Base-by-base conservation (phyloP, 495 filamentous ascomycete genomes). In the Aspergillus haitiensis region DNA sequence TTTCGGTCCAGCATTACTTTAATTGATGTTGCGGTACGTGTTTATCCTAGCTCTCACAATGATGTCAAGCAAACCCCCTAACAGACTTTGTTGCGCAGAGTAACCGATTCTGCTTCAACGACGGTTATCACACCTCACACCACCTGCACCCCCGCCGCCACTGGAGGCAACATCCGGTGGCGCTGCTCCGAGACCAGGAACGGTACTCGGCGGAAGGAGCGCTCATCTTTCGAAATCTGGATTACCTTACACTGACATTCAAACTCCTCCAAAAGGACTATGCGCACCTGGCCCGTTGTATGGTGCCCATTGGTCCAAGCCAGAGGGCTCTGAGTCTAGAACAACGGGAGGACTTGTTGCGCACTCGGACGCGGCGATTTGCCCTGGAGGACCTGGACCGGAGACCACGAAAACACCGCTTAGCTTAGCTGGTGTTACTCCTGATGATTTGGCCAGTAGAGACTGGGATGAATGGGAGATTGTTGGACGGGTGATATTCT, bases 81-180 rank as follows among this genome's bases (percentile, higher is more conserved):
- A 53, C 12, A 10, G 21, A 27, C 21, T 3, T 27, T 27, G 40
- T 27, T 35, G 49, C 11, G 10, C 61, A 86, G 86, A 85, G 80
- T 62, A 91, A 91, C 71, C 82, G 88, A 21, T 85, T 83, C 74
- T 89, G 84, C 64, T 91, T 82, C 77, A 91, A 91, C 67, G 88
- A 90, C 67, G 88, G 88, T 54, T 91, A 89, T 70, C 88, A 91
- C 69, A 89, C 88, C 37, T 88, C 88, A 8, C 88, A 91, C 68
- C 88, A 90, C 67, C 78, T 90, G 9, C 88, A 91, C 70, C 86
- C 88, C 5, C 82, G 77, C 31, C 82, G 87, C 2, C 88, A 90
- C 74, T 91, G 88, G 88, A 80, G 87, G 48, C 86, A 89, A 44
- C 87, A 90, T 65, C 88, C 88, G 4, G 70, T 81, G 33, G 77